Base-by-base conservation (phyloP, 2,329 filamentous ascomycete species). In the Aspergillus brasiliensis region DNA sequence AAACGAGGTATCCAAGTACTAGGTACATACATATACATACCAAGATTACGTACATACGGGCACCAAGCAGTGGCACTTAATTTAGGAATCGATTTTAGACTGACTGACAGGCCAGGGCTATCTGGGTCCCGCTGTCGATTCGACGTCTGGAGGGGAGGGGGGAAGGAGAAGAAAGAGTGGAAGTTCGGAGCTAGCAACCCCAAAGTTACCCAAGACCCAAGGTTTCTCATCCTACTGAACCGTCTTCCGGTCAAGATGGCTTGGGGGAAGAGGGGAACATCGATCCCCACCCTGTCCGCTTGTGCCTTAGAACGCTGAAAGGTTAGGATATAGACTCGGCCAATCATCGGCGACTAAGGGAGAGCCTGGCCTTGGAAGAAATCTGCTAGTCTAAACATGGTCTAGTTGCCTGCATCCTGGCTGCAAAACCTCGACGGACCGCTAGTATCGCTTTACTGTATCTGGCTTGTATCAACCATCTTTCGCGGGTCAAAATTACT, bases 361-460 rank as follows among this genome's bases (percentile, higher is more conserved):
- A 37, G 37, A 57, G 59, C 46, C 60, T 58, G 59, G 59, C 57
- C 60, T 64, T 60, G 61, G 52, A 56, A 40, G 34, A 52, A 55
- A 58, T 51, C 48, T 55, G 46, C 57, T 62, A 56, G 58, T 57
- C 55, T 53, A 53, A 57, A 49, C 59, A 59, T 37, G 57, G 60
- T 49, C 58, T 65, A 67, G 65, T 54, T 48, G 56, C 64, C 51
- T 63, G 59, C 61, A 58, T 56, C 40, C 51, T 62, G 53, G 42
- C 47, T 44, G 51, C 21, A 42, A 34, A 54, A 40, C 21, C 40
- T 40, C 37, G 40, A 11, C 40, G 17, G 23, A 40, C 31, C 51
- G 37, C 37, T 53, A 53, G 51, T 53, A 53, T 27, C 51, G 31
- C 19, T 13, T 13, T 11, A 61, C 59, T 28, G 51, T 58, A 58